These are phyloP conservation scores for Backusella circina DNA, from an alignment of 192 early-diverging fungal species.

Conservation along the genomic window DNA sequence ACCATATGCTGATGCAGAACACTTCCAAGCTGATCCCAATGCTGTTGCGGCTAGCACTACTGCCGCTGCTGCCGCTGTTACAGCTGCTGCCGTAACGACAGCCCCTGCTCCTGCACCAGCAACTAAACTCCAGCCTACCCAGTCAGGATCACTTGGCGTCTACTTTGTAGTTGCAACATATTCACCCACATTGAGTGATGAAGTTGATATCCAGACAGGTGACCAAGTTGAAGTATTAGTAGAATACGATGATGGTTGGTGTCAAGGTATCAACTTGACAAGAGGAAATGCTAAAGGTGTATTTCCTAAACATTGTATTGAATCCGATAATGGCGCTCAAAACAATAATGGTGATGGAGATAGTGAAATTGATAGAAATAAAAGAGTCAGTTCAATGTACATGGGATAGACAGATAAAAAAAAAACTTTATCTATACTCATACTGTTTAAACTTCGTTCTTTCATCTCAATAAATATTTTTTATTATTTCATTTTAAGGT, in stretches of 20 bases:
- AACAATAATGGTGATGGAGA: neutral
- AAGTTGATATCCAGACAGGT: constrained; percentile 53
- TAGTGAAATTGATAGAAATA: neutral
- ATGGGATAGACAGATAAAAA: constrained; percentile 6
- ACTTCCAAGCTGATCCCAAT: neutral
- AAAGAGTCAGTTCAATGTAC: constrained; percentile 23
- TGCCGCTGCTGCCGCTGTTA: neutral
- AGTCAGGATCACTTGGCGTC: constrained; percentile 44
- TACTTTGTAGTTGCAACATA: constrained; percentile 45
- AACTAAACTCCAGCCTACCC: constrained; percentile 5
- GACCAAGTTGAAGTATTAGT: constrained; percentile 51
- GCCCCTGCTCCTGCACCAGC: neutral
- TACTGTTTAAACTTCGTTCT: neutral
- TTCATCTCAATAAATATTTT: neutral
- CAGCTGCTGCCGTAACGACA: neutral
- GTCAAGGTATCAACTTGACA: constrained; percentile 50
- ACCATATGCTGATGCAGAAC: constrained; percentile 1
- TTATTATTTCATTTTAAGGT: neutral
- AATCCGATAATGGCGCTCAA: constrained; percentile 5
- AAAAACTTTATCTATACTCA: neutral
- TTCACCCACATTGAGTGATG: constrained; percentile 51
- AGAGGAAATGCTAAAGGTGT: constrained; percentile 47
- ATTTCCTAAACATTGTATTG: constrained; percentile 54
- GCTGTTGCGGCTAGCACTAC: neutral
- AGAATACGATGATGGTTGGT: constrained; percentile 63